Conservation (phyloP, 2,329 filamentous ascomycete species). For the Talaromyces sp. region DNA sequence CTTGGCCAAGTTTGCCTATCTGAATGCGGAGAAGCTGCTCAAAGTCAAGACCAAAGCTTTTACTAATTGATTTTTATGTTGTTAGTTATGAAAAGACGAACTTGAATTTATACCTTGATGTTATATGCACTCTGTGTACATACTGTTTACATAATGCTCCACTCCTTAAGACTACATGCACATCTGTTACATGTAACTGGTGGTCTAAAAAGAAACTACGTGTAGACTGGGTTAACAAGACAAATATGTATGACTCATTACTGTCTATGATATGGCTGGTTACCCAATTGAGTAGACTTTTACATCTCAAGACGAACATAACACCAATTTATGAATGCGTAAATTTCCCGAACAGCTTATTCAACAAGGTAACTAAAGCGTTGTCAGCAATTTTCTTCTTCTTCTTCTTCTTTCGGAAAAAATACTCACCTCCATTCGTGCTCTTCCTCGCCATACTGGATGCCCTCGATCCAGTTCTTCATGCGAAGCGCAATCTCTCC, state of each 20-base stretch:
- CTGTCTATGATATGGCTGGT: not conserved
- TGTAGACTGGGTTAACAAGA: not conserved
- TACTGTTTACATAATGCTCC: not conserved
- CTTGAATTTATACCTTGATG: not conserved
- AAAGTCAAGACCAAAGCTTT: conserved; percentile 19
- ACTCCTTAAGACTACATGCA: not conserved
- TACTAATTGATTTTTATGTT: not conserved
- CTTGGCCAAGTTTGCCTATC: conserved; percentile 45
- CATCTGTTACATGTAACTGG: not conserved
- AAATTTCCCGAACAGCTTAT: not conserved
- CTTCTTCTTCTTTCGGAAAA: not conserved
- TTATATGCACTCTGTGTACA: not conserved
- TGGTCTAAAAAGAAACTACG: not conserved
- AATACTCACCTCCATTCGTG: conserved; percentile 76
- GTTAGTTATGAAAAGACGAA: not conserved
- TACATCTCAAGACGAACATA: not conserved
- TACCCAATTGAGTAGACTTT: not conserved
- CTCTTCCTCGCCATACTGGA: conserved; percentile 90
- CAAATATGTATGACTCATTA: not conserved
- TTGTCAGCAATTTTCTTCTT: not conserved
- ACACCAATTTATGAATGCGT: not conserved
- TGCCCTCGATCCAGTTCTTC: conserved; percentile 94
- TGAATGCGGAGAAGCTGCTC: conserved; percentile 49
- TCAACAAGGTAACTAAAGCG: conserved; percentile 3
- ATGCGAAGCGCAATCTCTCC: conserved; percentile 79